Base-by-base conservation (phyloP, 169 alveolate species). In the Plasmodium adleri region DNA sequence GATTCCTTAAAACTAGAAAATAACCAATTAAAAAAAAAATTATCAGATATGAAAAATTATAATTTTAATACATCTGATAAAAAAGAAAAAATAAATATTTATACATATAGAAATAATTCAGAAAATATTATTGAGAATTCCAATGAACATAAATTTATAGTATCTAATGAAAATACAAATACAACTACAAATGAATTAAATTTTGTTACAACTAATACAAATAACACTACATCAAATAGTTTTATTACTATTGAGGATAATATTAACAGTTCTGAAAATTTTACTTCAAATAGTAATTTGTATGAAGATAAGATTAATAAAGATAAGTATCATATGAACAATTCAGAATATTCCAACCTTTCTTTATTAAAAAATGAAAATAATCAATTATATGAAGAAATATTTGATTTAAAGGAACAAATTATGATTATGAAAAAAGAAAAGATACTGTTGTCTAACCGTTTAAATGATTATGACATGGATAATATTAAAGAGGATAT, bases 1-100 rank as follows among this genome's bases (percentile, higher is more conserved):
- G 83, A 83, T 2, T 68, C 43, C 2, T 49, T 68, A 58, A 83
- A 68, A 32, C n/a, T 70, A 62, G 83, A 83, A 83, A 83, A 83
- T 83, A 52, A 32, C 1, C 54, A 83, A 28, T 24, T 83, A 49
- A 83, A 67, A 26, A 83, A 67, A 68, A 68, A 68, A 50, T 68
- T 83, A 83, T 64, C 45, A 24, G 47, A 39, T 39, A 39, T 39
- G 47, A 4, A 39, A 5, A 56, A 56, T 56, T 12, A 10, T 26
- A 83, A 83, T 20, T 68, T 32, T 32, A 22, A 26, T n/a, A 39
- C 45, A 47, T 43, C 54, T 56, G 13, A 68, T 60, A 73, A 83
- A 20, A 10, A 83, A 68, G 91, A 83, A 83, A 49, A 58, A 26
- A 83, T 2, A 10, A 68, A 56, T 32, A 22, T 15, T 22, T 5